phyloP scores from a whole-genome alignment of 148 eudicot genomes.

The Camellia japonica region DNA sequence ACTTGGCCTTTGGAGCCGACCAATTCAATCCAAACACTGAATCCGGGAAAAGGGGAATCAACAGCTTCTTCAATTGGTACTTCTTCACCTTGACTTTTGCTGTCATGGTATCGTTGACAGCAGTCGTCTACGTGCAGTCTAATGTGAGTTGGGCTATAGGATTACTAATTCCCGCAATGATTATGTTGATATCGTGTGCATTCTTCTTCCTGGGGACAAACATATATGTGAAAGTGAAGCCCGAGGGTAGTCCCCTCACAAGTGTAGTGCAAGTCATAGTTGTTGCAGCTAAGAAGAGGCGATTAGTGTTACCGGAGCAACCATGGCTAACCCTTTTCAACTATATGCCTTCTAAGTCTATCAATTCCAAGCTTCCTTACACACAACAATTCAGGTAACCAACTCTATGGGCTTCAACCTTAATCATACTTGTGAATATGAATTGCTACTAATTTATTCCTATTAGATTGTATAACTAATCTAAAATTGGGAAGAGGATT shows the following conservation, averaged over 20 bases:
- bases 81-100: conserved; percentile 85
- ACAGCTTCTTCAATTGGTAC: conserved; percentile 96
- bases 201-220: conserved; percentile 58
- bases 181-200: conserved; percentile 58
- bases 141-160: conserved; percentile 80
- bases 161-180: conserved; percentile 58
- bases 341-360: conserved; percentile 46
- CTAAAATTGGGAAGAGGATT: no score
- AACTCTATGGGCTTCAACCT: neutral
- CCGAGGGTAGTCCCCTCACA: conserved; percentile 73
- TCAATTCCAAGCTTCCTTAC: conserved; percentile 58
- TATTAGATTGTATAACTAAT: neutral
- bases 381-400: conserved; percentile 80
- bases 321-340: conserved; percentile 38
- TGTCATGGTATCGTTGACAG: conserved; percentile 64
- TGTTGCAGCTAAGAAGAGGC: conserved; percentile 63
- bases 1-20: conserved; percentile 92
- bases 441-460: neutral
- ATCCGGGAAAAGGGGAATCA: conserved; percentile 73
- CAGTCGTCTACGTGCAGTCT: conserved; percentile 72
- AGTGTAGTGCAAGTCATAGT: conserved; percentile 57
- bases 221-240: conserved; percentile 70
- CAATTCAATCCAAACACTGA: conserved; percentile 82
- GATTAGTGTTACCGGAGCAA: conserved; percentile 34
- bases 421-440: neutral